Percentiles rank a stretch among this genome's conserved stretches.
Conservation (phyloP, 2,329 filamentous ascomycete species). For the Blastomyces silverae region DNA sequence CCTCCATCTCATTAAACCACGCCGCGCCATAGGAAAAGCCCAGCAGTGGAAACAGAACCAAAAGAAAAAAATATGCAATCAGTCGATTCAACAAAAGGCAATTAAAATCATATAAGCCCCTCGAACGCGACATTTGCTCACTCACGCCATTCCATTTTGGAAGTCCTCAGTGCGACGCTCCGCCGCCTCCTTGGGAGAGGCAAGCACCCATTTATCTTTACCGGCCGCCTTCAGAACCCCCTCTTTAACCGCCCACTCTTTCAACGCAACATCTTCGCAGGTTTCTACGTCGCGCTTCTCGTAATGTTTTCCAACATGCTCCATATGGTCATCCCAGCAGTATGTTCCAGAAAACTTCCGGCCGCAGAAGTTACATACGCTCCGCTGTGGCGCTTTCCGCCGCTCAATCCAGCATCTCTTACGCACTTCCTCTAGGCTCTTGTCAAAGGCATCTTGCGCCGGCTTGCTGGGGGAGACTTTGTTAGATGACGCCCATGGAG, state of each 20-base stretch:
- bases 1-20: neutral
- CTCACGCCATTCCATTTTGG: neutral
- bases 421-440: conserved; percentile 52
- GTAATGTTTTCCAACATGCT: conserved; percentile 77
- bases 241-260: conserved; percentile 36
- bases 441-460: conserved; percentile 42
- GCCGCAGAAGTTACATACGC: conserved; percentile 57
- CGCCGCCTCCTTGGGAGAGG: conserved; percentile 13
- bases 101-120: neutral
- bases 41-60: neutral
- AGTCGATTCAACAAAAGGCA: too few relatives aligned
- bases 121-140: neutral
- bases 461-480: conserved; percentile 24
- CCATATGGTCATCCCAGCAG: conserved; percentile 77
- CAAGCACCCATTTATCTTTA: conserved; percentile 22
- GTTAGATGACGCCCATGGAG: conserved; percentile 45
- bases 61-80: neutral
- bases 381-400: conserved; percentile 55
- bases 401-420: conserved; percentile 54
- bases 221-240: conserved; percentile 27
- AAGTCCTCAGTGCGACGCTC: conserved; percentile 8
- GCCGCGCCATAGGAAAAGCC: neutral
- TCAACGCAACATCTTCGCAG: conserved; percentile 37
- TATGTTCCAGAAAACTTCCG: conserved; percentile 53
- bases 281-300: conserved; percentile 50